A percentile compares a stretch with the other conserved stretches of the same genome.
Conservation (phyloP, 192 early-diverging fungal genomes). For the Podila epigama region DNA sequence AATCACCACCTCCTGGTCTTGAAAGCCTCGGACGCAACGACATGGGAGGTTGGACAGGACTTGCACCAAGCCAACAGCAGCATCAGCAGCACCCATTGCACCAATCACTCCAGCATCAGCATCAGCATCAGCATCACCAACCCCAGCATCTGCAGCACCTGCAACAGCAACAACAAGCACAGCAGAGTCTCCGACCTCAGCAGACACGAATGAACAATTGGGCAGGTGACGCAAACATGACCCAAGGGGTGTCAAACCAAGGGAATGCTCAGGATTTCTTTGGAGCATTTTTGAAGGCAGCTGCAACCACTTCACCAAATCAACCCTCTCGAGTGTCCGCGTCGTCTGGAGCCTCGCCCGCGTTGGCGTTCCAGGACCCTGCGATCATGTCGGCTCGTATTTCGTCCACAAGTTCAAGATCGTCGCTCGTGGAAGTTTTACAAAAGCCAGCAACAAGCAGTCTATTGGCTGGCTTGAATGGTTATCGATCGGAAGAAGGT, state of each 20-base stretch:
- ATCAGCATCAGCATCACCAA: slow-evolving; percentile 6
- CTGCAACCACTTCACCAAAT: slow-evolving; percentile 39
- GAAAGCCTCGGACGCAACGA: slow-evolving; percentile 30
- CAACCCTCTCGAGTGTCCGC: not conserved
- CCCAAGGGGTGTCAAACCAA: slow-evolving; percentile 12
- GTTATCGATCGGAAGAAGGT: slow-evolving; percentile 7
- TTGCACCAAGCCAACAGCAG: slow-evolving; percentile 7
- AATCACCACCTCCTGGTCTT: slow-evolving; percentile 55
- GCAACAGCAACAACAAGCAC: slow-evolving; percentile 14
- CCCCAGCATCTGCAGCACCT: not conserved
- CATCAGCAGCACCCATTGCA: slow-evolving; percentile 35
- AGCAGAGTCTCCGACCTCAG: slow-evolving; percentile 9
- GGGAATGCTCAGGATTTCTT: slow-evolving; percentile 64
- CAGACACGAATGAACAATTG: slow-evolving; percentile 23
- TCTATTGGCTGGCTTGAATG: slow-evolving; percentile 5
- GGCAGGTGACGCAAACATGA: slow-evolving; percentile 6
- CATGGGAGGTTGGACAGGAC: slow-evolving; percentile 19
- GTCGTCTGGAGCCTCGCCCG: not conserved
- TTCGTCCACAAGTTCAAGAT: slow-evolving; percentile 12
- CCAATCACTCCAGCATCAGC: slow-evolving; percentile 8
- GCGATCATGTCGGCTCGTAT: slow-evolving; percentile 66
- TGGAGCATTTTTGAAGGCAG: slow-evolving; percentile 65
- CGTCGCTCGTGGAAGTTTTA: slow-evolving; percentile 30
- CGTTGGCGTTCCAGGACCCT: slow-evolving; percentile 64
- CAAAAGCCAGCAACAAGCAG: slow-evolving; percentile 13